Evolutionary conservation across 2,329 filamentous ascomycete genomes (phyloP).

Genomic region (Dryadomyces quercus-mongolicae): DNA sequence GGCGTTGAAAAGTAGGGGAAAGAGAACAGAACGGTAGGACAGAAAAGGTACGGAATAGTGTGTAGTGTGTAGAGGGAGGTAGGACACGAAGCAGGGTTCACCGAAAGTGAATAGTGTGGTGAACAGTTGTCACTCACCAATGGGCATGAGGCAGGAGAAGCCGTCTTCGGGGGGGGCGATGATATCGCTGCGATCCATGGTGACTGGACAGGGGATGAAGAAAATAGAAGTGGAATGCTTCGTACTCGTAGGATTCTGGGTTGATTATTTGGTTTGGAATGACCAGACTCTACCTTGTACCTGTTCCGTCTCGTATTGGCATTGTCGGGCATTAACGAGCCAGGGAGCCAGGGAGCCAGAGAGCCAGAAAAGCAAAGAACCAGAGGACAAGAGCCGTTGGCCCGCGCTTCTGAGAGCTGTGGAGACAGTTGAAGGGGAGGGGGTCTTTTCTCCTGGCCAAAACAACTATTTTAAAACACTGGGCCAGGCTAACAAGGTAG

Average conservation of each 20-base stretch:
- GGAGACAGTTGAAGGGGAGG: background rate
- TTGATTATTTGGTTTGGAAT: too few relatives aligned
- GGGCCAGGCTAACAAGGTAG: background rate
- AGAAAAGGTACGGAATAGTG: background rate
- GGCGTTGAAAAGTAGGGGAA: background rate
- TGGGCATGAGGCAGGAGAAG: slow-evolving; percentile 38
- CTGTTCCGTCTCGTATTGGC: background rate
- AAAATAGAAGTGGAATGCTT: too few relatives aligned
- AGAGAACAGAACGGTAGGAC: background rate
- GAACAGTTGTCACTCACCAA: slow-evolving; percentile 31
- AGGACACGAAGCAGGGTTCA: background rate
- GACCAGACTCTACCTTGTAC: background rate
- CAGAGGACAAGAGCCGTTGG: background rate
- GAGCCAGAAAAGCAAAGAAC: background rate
- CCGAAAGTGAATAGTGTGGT: background rate
- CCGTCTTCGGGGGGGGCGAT: slow-evolving; percentile 31
- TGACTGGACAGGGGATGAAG: background rate
- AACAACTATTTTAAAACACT: slow-evolving; percentile 2
- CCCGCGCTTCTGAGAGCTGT: background rate
- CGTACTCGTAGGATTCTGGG: too few relatives aligned
- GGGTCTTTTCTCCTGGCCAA: background rate
- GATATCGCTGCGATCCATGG: slow-evolving; percentile 24
- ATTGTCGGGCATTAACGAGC: too few relatives aligned
- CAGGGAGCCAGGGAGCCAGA: background rate
- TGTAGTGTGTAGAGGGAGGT: background rate